A percentile compares a stretch with the other conserved stretches of the same genome.
phyloP scores from a whole-genome alignment of 2,329 filamentous ascomycete species.

The Talaromyces verruculosus region DNA sequence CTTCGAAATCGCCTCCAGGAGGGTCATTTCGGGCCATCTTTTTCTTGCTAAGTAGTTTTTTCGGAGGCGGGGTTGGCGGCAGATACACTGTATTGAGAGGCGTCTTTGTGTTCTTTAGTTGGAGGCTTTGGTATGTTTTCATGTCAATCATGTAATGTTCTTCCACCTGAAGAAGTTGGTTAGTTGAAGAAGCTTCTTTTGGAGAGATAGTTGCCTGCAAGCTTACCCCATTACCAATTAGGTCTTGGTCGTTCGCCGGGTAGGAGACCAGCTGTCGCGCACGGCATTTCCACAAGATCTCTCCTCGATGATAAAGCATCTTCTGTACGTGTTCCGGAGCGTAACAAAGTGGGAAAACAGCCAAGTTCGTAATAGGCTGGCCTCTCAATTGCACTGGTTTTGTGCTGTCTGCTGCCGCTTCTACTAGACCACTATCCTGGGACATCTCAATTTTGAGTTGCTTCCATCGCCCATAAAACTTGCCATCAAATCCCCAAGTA shows the following conservation, averaged over 20 bases:
- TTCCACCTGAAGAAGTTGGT: background rate
- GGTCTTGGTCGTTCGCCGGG: background rate
- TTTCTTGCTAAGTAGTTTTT: background rate
- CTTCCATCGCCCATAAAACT: background rate
- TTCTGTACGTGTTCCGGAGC: background rate
- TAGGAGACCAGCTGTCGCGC: background rate
- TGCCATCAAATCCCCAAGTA: background rate
- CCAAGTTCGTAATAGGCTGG: background rate
- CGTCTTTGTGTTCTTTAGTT: background rate
- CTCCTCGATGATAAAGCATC: background rate
- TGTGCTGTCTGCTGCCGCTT: background rate
- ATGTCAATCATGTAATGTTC: slow-evolving; percentile 3
- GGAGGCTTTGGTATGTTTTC: background rate
- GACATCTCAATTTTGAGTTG: background rate
- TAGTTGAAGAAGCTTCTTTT: background rate
- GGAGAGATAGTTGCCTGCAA: background rate
- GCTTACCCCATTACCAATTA: background rate
- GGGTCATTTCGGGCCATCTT: background rate
- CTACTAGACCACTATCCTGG: background rate
- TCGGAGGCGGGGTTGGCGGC: background rate
- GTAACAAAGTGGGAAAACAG: background rate
- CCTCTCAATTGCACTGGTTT: background rate
- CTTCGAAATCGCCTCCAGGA: background rate
- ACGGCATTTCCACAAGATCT: background rate
- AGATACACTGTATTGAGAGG: background rate